Conservation (phyloP, 192 early-diverging fungal genomes). For the Linnemannia schmuckeri region DNA sequence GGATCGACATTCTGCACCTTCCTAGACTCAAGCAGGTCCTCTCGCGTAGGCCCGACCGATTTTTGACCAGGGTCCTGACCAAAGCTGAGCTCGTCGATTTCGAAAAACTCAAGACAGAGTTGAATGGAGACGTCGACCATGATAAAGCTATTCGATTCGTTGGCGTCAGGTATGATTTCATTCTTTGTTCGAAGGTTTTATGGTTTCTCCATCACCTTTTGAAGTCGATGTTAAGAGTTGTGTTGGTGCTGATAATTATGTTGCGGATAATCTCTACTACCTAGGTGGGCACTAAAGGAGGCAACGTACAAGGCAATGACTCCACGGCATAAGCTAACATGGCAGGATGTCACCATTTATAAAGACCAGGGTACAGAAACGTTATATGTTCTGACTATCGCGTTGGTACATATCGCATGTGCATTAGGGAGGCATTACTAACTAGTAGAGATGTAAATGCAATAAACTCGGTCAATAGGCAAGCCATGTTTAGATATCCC, state of each 20-base stretch:
- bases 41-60: constrained; percentile 58
- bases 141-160: constrained; percentile 18
- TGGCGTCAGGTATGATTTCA: constrained; percentile 31
- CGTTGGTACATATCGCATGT: neutral
- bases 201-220: neutral
- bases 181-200: neutral
- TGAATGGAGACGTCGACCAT: constrained; percentile 9
- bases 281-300: constrained; percentile 81
- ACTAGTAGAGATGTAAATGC: neutral
- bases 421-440: neutral
- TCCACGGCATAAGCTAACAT: constrained; percentile 66
- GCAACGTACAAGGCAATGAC: constrained; percentile 81
- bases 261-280: neutral
- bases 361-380: constrained; percentile 62
- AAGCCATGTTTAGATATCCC: constrained; percentile 61
- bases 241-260: neutral
- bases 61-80: constrained; percentile 74
- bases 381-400: neutral
- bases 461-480: constrained; percentile 22
- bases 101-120: neutral
- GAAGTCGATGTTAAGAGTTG: neutral
- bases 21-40: constrained; percentile 73
- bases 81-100: constrained; percentile 56
- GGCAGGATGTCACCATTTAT: constrained; percentile 72
- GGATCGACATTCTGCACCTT: constrained; percentile 81